These are phyloP conservation scores for Corynascus novoguineensis DNA, from an alignment of 495 filamentous ascomycete species.

Conservation along the genomic window DNA sequence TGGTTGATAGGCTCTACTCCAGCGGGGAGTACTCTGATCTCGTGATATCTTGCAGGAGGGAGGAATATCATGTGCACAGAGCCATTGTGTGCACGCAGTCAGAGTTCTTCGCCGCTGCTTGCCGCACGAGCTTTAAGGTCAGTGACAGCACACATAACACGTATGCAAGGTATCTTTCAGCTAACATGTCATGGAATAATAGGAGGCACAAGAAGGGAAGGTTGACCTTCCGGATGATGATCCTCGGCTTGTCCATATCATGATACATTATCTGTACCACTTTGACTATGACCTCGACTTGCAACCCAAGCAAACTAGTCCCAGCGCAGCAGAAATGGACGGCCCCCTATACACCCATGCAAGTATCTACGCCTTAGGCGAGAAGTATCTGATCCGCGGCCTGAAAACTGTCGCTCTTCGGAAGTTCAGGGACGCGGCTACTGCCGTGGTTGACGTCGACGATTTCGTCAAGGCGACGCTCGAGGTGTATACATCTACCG, in stretches of 20 bases:
- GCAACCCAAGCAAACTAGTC: background rate
- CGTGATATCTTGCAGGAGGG: background rate
- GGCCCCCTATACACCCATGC: background rate
- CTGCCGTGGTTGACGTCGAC: background rate
- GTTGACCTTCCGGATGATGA: background rate
- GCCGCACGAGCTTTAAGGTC: constrained; percentile 1
- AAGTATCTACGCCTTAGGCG: background rate
- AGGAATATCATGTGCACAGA: constrained; percentile 1
- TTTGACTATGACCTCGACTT: background rate
- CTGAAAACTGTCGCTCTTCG: background rate
- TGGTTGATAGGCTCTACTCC: background rate
- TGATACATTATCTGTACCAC: background rate
- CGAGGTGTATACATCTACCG: background rate
- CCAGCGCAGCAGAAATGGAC: background rate
- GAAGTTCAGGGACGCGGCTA: background rate
- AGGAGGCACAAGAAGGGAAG: background rate
- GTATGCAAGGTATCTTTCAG: too few relatives aligned
- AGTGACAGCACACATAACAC: too few relatives aligned
- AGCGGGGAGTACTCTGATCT: constrained; percentile 3
- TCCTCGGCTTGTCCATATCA: background rate
- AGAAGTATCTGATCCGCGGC: background rate
- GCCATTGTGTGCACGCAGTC: constrained; percentile 5
- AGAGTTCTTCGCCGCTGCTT: constrained; percentile 1
- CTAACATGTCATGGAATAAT: too few relatives aligned
- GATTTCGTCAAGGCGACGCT: background rate